Evolutionary conservation across 345 rosid species (phyloP).

Genomic region (Eucalyptus melliodora): DNA sequence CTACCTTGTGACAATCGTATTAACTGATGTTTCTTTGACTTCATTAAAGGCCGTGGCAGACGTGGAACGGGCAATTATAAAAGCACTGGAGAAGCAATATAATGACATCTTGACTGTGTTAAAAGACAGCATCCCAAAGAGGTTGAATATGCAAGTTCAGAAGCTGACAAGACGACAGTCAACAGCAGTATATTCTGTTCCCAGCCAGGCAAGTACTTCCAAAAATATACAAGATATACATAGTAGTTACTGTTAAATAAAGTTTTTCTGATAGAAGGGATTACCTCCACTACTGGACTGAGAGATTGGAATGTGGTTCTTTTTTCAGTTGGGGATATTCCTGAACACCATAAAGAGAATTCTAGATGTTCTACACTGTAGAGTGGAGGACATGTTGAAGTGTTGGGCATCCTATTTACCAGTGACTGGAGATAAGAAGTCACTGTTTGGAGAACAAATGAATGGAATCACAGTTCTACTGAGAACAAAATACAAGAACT

Average conservation of each 20-base stretch:
- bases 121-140: conserved; percentile 79
- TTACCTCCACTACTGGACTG: background rate
- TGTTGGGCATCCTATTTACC: conserved; percentile 91
- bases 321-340: conserved; percentile 66
- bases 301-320: background rate
- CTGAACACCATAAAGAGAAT: conserved; percentile 87
- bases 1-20: background rate
- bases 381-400: conserved; percentile 72
- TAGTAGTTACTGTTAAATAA: background rate
- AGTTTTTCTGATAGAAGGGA: background rate
- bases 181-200: conserved; percentile 54
- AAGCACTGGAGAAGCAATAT: conserved; percentile 86
- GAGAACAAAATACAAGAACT: conserved; percentile 90
- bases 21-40: background rate
- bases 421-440: conserved; percentile 58
- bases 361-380: conserved; percentile 71
- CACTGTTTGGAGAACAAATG: conserved; percentile 80
- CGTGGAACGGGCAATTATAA: conserved; percentile 73
- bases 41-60: conserved; percentile 57
- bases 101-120: conserved; percentile 75
- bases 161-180: conserved; percentile 91
- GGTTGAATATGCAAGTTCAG: conserved; percentile 91
- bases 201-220: conserved; percentile 52
- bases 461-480: conserved; percentile 76
- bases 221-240: background rate